Conservation (phyloP, 1,284 basidiomycete genomes). For the Cryptococcus deneoformans region DNA sequence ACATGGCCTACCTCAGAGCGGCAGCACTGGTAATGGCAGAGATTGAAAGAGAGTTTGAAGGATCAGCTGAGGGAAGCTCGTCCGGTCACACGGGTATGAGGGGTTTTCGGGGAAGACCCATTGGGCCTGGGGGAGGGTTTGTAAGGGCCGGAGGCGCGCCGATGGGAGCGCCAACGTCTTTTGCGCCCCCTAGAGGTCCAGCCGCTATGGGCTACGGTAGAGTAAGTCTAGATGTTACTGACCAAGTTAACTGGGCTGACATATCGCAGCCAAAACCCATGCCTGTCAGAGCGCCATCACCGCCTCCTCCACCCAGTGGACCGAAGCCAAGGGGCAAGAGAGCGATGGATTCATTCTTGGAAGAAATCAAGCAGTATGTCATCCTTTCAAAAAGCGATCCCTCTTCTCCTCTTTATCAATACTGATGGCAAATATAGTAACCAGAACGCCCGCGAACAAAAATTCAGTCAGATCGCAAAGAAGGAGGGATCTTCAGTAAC, state of each 20-base stretch:
- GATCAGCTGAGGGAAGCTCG: conserved; percentile 53
- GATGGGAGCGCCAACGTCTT: conserved; percentile 3
- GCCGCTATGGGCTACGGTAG: conserved; percentile 39
- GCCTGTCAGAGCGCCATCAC: conserved; percentile 27
- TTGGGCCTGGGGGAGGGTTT: conserved; percentile 56
- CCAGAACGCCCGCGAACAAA: conserved; percentile 79
- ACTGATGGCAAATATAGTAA: conserved; percentile 58
- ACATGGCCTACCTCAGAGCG: conserved; percentile 24
- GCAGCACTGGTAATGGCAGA: conserved; percentile 64
- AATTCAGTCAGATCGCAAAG: conserved; percentile 62
- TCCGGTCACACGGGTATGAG: neutral
- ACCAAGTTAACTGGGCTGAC: no score
- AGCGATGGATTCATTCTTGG: conserved; percentile 88
- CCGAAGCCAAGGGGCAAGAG: conserved; percentile 84
- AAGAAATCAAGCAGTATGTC: conserved; percentile 84
- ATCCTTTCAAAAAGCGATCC: neutral
- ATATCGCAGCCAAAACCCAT: no score
- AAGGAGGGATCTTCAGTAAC: conserved; percentile 66
- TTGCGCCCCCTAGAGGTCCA: conserved; percentile 45
- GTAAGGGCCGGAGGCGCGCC: conserved; percentile 60
- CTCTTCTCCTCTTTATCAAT: neutral
- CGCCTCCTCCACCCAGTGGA: conserved; percentile 51
- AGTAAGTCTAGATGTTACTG: neutral
- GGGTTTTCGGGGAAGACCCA: conserved; percentile 1
- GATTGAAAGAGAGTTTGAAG: conserved; percentile 81